Conservation (phyloP, 1,284 basidiomycete species). For the Marasmius fiardii region DNA sequence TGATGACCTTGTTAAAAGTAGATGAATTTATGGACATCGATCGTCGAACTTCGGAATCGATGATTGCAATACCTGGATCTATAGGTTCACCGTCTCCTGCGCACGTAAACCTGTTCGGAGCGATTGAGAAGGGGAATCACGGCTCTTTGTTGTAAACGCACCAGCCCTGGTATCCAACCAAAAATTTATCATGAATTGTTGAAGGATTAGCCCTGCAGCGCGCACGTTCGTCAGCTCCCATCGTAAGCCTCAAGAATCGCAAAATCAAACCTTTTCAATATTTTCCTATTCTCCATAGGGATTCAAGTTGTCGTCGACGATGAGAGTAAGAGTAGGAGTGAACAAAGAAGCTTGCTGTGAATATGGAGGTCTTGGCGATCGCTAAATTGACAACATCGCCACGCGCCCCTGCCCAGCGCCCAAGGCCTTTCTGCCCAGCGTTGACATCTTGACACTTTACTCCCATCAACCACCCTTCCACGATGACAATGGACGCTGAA, state of each 20-base stretch:
- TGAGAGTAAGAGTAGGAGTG: not conserved
- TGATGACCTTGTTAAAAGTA: constrained; percentile 48
- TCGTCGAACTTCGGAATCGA: not conserved
- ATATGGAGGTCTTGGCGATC: not conserved
- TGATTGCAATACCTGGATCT: constrained; percentile 42
- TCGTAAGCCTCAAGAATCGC: not conserved
- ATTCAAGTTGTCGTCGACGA: not conserved
- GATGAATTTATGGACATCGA: not conserved
- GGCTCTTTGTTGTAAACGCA: constrained; percentile 29
- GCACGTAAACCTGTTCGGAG: constrained; percentile 60
- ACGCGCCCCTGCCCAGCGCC: constrained; percentile 5
- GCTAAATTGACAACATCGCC: not conserved
- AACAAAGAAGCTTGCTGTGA: not conserved
- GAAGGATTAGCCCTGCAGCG: constrained; percentile 41
- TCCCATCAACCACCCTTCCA: not conserved
- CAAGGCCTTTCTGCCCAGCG: not conserved
- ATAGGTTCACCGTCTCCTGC: constrained; percentile 62
- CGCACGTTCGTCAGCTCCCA: not conserved
- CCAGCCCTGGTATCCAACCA: constrained; percentile 85
- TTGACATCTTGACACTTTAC: not conserved
- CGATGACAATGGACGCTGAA: constrained; percentile 33
- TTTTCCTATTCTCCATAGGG: constrained; percentile 19
- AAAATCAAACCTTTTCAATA: constrained; percentile 32
- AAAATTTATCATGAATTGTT: constrained; percentile 68
- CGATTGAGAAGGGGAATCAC: not conserved